Conservation (phyloP, 768 basidiomycete species). For the Boletus patriciae region DNA sequence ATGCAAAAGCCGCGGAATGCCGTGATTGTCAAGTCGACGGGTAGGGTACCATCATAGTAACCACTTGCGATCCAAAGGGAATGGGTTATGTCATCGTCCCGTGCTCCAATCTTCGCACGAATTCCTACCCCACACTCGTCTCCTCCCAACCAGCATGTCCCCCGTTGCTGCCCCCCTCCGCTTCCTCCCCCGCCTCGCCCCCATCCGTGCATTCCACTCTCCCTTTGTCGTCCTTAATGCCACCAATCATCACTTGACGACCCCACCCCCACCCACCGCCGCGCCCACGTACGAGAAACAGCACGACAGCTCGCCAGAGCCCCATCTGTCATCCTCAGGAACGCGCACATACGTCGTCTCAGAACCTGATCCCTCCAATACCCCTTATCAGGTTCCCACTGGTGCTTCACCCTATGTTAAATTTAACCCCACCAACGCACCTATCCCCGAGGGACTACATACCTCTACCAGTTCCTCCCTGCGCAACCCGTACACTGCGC, state of each 20-base stretch:
- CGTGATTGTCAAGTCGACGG: not conserved
- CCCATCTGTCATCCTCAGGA: conserved; percentile 43
- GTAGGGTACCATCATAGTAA: not conserved
- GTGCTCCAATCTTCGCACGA: conserved; percentile 28
- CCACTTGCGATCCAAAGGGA: not conserved
- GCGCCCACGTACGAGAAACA: conserved; percentile 60
- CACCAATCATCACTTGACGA: conserved; percentile 35
- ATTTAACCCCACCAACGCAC: conserved; percentile 42
- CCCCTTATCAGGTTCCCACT: conserved; percentile 67
- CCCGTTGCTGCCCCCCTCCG: conserved; percentile 1
- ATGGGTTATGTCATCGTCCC: conserved; percentile 29
- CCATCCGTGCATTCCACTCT: conserved; percentile 59
- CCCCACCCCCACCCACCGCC: conserved; percentile 32
- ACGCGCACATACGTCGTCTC: conserved; percentile 72
- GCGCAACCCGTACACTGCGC: conserved; percentile 39
- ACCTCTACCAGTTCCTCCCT: conserved; percentile 50
- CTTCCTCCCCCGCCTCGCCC: conserved; percentile 2
- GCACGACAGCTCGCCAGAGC: conserved; percentile 50
- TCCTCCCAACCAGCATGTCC: conserved; percentile 27
- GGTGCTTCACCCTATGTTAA: conserved; percentile 59
- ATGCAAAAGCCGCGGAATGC: conserved; percentile 9
- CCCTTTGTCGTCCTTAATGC: conserved; percentile 56
- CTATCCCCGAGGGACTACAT: conserved; percentile 37
- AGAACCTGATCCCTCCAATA: conserved; percentile 62
- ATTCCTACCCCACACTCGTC: conserved; percentile 3